Base-by-base conservation (phyloP, 2,329 filamentous ascomycete species). In the Penicillium sp. region DNA sequence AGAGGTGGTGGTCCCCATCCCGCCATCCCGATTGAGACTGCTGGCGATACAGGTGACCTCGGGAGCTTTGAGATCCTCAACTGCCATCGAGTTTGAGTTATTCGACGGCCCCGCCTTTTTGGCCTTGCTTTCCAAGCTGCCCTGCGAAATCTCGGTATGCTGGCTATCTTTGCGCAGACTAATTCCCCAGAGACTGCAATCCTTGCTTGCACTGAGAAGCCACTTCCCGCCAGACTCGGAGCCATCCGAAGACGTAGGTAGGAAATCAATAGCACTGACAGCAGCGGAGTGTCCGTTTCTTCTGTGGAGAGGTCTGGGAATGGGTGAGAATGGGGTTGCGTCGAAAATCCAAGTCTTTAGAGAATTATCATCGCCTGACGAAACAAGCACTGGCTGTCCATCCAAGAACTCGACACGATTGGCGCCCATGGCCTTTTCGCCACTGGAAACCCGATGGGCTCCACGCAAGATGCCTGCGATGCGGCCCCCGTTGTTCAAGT, bases 271-370 rank as follows among this genome's bases (percentile, higher is more conserved):
- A 48, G 84, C 87, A 32, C 87, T 92, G 50, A 97, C 85, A 0
- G 92, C 87, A 2, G 88, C 91, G 9, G 92, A 90, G 70, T 99
- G 94, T 2, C 94, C 94, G 62, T 89, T 91, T 61, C 94, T 84
- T 3, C 85, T 84, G 72, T 99, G 94, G 29, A 99, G 78, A 26
- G 91, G 88, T 16, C 93, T 84, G 2, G 94, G 94, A 10, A 92
- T 81, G 0, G 92, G 86, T 0, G 90, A 94, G 70, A 96, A 96
- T 0, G 93, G 92, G 0, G 87, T 87, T 70, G 95, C 88, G 67
- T 97, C 93, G 64, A 97, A 96, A 57, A 97, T 94, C 93, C 93
- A 97, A 5, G 91, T 92, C 70, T 93, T 95, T 55, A 99, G 78
- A 9, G 92, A 90, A 74, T 99, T 99, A 71, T 99, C 94, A 44